These are phyloP conservation scores for Beauveria asiatica DNA, from an alignment of 2,329 filamentous ascomycete species.

Conservation along the genomic window DNA sequence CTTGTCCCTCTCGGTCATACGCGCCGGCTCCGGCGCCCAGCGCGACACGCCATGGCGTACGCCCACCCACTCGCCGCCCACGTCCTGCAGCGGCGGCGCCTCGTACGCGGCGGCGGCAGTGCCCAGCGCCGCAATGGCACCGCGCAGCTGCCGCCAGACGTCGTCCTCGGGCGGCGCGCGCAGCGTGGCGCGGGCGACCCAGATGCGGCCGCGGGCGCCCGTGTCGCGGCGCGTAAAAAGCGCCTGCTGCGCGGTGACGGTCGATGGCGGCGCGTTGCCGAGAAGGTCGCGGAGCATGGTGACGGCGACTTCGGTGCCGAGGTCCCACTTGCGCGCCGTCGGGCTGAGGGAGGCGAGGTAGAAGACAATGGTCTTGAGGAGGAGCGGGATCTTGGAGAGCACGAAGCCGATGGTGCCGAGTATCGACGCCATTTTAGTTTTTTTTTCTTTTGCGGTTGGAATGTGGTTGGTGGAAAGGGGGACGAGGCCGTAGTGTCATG, in stretches of 20 bases:
- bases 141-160: not conserved
- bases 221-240: conserved; percentile 21
- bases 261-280: conserved; percentile 4
- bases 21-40: not conserved
- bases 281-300: conserved; percentile 8
- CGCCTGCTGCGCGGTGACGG: conserved; percentile 12
- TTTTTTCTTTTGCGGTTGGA: not conserved
- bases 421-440: not conserved
- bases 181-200: conserved; percentile 55
- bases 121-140: not conserved
- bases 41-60: not conserved
- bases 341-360: conserved; percentile 1
- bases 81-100: not conserved
- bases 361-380: conserved; percentile 3
- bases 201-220: conserved; percentile 57
- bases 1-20: conserved; percentile 1
- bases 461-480: not conserved
- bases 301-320: conserved; percentile 8
- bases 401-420: not conserved
- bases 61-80: conserved; percentile 9
- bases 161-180: conserved; percentile 36
- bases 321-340: conserved; percentile 9
- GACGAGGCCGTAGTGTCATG: too few relatives aligned
- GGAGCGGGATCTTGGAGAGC: conserved; percentile 1
- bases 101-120: not conserved